These are phyloP conservation scores for Phytopythium oedochilum DNA, from an alignment of 352 stramenopile species.

Conservation along the genomic window DNA sequence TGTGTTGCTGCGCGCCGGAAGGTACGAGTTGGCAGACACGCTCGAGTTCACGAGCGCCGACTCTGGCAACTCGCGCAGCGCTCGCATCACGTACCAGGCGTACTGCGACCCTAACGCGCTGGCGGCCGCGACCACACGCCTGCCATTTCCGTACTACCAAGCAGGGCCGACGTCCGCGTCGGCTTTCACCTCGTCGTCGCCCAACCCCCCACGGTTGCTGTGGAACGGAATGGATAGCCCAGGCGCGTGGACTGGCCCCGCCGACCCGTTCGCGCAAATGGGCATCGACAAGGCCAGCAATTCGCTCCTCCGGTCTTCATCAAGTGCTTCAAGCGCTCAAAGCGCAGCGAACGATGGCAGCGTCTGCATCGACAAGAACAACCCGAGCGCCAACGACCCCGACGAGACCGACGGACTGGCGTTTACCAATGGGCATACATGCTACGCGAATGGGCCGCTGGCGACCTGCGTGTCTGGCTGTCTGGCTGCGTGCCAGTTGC, in stretches of 20 bases:
- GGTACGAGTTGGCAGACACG: slow-evolving; percentile 46
- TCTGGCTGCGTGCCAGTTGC: slow-evolving; percentile 36
- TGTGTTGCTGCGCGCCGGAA: slow-evolving; percentile 48
- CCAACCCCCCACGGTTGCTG: slow-evolving; percentile 31
- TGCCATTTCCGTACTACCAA: slow-evolving; percentile 42
- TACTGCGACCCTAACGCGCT: slow-evolving; percentile 49
- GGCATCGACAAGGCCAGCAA: slow-evolving; percentile 40
- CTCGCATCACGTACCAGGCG: slow-evolving; percentile 58
- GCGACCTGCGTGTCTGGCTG: slow-evolving; percentile 57
- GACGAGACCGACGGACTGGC: not conserved
- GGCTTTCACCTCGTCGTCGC: slow-evolving; percentile 7
- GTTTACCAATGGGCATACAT: slow-evolving; percentile 41
- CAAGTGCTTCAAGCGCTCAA: slow-evolving; percentile 3
- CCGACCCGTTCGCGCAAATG: slow-evolving; percentile 60
- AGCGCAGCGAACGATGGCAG: slow-evolving; percentile 24
- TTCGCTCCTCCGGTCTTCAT: slow-evolving; percentile 22
- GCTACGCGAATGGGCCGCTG: slow-evolving; percentile 36
- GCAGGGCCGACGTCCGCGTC: not conserved
- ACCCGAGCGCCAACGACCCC: slow-evolving; percentile 1
- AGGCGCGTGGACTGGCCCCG: slow-evolving; percentile 35
- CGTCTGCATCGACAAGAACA: slow-evolving; percentile 61
- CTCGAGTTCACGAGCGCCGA: slow-evolving; percentile 49
- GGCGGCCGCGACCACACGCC: slow-evolving; percentile 20
- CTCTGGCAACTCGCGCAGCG: slow-evolving; percentile 19
- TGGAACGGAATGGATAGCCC: slow-evolving; percentile 66